Base-by-base conservation (phyloP, 2,329 filamentous ascomycete genomes). In the Endothia cerciana region DNA sequence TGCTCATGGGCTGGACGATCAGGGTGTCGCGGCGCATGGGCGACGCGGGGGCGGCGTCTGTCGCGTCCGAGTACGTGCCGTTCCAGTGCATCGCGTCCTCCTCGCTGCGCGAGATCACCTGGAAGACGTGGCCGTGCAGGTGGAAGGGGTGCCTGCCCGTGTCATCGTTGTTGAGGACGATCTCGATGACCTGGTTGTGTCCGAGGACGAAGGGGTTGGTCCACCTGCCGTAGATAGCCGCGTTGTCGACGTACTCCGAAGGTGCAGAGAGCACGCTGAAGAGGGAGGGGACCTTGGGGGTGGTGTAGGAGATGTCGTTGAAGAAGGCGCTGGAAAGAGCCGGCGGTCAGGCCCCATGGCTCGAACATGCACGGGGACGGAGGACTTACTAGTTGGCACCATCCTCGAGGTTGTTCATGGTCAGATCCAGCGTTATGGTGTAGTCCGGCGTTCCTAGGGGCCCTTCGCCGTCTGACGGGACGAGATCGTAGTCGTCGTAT, bases 41-140 rank as follows among this genome's bases (percentile, higher is more conserved):
- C 2, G 80, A 79, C 8, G 77, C 69, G 0, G 85, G 81, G 70
- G 86, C 87, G 30, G n/a, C 7, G 15, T 22, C 43, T 7, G 43
- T 10, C n/a, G 43, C 43, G 33, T 78, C 76, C 0, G 79, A 78
- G 28, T 82, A 76, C 13, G 79, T 78, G 25, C 79, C 71, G 51
- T 80, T 80, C 0, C 80, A 62, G 43, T 62, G 63, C n/a, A 88
- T 87, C 0, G 78, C 83, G 0, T 88, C 82, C 40, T 89, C 87
- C 0, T 75, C 78, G 1, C 84, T 86, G 28, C 90, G 87, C 69
- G 85, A 81, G 43, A 92, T 74, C 3, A 89, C 81, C 75, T 92
- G 91, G 78, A 94, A 93, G 70, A 85, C 81, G 75, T 93, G 90
- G 0, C 91, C 91, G 78, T 95, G 93, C 1, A 96, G 75, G 72